Percentiles rank a stretch among this genome's conserved stretches.
Conservation (phyloP, 2,329 filamentous ascomycete genomes). For the Colletotrichum sp. region DNA sequence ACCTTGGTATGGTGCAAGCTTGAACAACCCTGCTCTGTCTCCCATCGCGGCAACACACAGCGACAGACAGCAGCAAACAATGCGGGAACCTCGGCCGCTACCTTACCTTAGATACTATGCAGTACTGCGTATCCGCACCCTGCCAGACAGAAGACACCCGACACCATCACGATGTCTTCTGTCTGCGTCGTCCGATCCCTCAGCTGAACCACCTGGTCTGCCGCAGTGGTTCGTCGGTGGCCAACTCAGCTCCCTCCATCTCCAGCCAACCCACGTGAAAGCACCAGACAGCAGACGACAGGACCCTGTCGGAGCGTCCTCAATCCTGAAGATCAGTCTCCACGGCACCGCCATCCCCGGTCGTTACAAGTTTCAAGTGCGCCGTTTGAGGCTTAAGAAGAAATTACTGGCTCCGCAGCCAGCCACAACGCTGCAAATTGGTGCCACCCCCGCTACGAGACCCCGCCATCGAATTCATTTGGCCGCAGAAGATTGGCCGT, state of each 20-base stretch:
- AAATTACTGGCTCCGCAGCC: constrained; percentile 22
- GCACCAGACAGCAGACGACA: not conserved
- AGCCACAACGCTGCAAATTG: constrained; percentile 16
- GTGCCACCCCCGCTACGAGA: constrained; percentile 22
- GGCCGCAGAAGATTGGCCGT: constrained; percentile 15
- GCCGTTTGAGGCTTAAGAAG: constrained; percentile 13
- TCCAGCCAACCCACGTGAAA: constrained; percentile 3
- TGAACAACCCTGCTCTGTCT: not conserved
- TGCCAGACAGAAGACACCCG: not conserved
- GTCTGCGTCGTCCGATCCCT: not conserved
- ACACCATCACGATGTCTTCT: not conserved
- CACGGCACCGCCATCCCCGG: constrained; percentile 22
- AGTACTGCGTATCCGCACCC: not conserved
- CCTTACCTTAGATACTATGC: not conserved
- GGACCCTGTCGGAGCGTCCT: constrained; percentile 9
- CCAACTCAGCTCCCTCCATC: not conserved
- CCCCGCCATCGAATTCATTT: constrained; percentile 16
- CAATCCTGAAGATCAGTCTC: constrained; percentile 12
- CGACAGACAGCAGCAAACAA: not conserved
- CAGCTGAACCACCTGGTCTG: not conserved
- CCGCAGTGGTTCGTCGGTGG: not conserved
- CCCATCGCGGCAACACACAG: not conserved
- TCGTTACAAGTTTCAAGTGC: constrained; percentile 15
- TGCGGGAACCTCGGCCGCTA: not conserved
- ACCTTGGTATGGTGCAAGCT: not conserved